Conservation (phyloP, 208 protist genomes). For the Wallacemonas sp. region DNA sequence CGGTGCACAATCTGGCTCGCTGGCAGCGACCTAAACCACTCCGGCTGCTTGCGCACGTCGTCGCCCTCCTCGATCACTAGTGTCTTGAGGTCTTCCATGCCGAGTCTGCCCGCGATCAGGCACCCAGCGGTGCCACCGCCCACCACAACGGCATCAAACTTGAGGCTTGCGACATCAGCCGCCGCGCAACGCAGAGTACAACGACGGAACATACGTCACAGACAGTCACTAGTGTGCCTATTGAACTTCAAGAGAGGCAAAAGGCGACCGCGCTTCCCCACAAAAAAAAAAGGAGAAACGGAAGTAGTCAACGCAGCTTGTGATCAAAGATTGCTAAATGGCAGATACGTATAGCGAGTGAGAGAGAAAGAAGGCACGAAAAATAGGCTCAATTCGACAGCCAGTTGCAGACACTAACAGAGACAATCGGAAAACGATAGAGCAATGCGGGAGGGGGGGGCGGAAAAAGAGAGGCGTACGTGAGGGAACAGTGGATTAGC, state of each 20-base stretch:
- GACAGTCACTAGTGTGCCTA: no score
- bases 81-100: constrained; percentile 67
- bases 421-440: background rate
- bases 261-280: no score
- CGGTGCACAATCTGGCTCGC: constrained; percentile 62
- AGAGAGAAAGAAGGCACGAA: constrained; percentile 8
- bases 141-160: constrained; percentile 70
- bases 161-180: constrained; percentile 21
- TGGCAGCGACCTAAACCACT: constrained; percentile 65
- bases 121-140: constrained; percentile 69
- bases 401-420: background rate
- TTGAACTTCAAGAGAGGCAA: no score
- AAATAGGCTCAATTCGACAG: constrained; percentile 16
- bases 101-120: constrained; percentile 71
- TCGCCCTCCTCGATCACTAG: constrained; percentile 68
- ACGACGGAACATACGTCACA: constrained; percentile 25
- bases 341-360: background rate
- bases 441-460: background rate
- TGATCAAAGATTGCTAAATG: background rate
- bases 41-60: constrained; percentile 56
- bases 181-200: constrained; percentile 17
- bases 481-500: no score
- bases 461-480: background rate
- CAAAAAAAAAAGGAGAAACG: background rate
- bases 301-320: background rate